A percentile compares a stretch with the other conserved stretches of the same genome.
These are phyloP conservation scores for Hypholoma sublateritium DNA, from an alignment of 768 basidiomycete genomes.

Conservation along the genomic window DNA sequence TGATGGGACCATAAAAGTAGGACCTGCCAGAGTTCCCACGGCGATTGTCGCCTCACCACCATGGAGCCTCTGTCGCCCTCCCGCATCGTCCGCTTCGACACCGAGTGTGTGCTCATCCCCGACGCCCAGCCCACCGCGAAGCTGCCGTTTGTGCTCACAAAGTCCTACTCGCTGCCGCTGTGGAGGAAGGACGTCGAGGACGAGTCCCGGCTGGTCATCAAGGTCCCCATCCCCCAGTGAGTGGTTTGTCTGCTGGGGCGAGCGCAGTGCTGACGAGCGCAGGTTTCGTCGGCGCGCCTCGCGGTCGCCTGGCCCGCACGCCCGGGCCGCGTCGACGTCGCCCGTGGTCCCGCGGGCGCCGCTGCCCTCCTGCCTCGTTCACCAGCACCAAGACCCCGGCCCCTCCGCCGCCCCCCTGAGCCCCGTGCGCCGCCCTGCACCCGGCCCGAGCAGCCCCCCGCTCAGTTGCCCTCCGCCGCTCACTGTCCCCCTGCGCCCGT, in stretches of 20 bases:
- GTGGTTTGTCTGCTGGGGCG: slow-evolving; percentile 19
- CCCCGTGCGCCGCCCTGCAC: slow-evolving; percentile 30
- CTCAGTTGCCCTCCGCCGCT: slow-evolving; percentile 28
- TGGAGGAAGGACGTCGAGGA: slow-evolving; percentile 45
- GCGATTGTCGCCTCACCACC: background rate
- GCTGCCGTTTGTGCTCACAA: slow-evolving; percentile 55
- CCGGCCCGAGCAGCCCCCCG: slow-evolving; percentile 26
- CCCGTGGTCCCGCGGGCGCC: slow-evolving; percentile 28
- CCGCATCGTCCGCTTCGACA: slow-evolving; percentile 67
- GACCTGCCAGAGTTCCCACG: background rate
- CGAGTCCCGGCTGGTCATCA: slow-evolving; percentile 48
- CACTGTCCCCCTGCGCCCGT: slow-evolving; percentile 70
- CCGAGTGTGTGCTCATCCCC: slow-evolving; percentile 76
- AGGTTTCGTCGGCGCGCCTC: slow-evolving; percentile 43
- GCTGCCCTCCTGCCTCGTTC: slow-evolving; percentile 56
- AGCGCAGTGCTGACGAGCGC: background rate
- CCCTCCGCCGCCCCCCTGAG: slow-evolving; percentile 18
- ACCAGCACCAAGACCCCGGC: slow-evolving; percentile 20
- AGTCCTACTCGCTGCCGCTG: slow-evolving; percentile 67
- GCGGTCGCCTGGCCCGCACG: slow-evolving; percentile 40
- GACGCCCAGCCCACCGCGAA: slow-evolving; percentile 39
- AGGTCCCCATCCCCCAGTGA: slow-evolving; percentile 62
- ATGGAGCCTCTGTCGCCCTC: slow-evolving; percentile 1
- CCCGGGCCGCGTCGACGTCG: slow-evolving; percentile 31
- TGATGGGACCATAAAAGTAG: no score